phyloP scores from a whole-genome alignment of 2,329 filamentous ascomycete species.

The Diaporthe longicolla region DNA sequence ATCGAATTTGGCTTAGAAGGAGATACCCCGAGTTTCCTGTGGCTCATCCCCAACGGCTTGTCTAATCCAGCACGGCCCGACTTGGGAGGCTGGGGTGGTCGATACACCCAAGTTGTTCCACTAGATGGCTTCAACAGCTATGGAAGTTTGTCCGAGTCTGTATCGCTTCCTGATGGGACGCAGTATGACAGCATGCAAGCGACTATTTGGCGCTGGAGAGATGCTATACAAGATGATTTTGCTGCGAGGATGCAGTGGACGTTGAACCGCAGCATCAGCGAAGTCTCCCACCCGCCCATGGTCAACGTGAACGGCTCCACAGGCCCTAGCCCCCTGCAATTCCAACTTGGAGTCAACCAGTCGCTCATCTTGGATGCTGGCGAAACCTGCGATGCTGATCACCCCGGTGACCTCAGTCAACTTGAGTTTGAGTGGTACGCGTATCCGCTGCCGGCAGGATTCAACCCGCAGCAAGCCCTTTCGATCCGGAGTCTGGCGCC shows the following conservation, averaged over 20 bases:
- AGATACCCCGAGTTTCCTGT: not conserved
- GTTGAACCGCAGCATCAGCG: not conserved
- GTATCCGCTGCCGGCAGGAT: not conserved
- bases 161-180: not conserved
- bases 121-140: not conserved
- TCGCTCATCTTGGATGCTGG: not conserved
- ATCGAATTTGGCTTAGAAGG: not conserved
- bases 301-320: not conserved
- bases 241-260: conserved; percentile 13
- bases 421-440: not conserved
- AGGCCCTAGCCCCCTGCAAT: not conserved
- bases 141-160: not conserved
- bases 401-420: not conserved
- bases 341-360: not conserved
- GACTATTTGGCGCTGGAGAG: conserved; percentile 1
- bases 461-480: not conserved
- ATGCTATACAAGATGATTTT: not conserved
- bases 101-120: not conserved
- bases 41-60: not conserved
- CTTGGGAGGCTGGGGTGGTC: not conserved
- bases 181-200: not conserved
- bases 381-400: not conserved
- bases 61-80: not conserved
- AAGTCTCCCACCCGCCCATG: not conserved
- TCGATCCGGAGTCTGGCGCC: not conserved